Conservation (phyloP, 345 rosid species). For the Salix caprea region DNA sequence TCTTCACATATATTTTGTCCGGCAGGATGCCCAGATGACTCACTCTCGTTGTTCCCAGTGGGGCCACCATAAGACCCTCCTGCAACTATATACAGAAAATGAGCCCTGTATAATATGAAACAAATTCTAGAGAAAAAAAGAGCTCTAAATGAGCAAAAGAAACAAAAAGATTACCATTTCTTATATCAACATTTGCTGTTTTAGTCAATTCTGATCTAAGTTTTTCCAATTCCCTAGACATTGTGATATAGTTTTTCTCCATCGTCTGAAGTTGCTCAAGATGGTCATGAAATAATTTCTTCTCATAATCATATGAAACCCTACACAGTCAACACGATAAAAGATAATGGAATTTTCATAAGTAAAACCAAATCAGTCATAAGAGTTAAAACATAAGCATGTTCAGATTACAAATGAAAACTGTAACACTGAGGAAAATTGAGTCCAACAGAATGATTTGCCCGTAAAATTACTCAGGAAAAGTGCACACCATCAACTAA, state of each 20-base stretch:
- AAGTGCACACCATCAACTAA: too few species aligned
- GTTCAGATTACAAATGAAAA: too few species aligned
- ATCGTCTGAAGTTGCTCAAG: constrained; percentile 86
- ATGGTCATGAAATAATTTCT: constrained; percentile 83
- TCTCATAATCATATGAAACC: constrained; percentile 78
- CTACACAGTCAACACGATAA: constrained; percentile 38
- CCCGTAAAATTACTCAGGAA: too few species aligned
- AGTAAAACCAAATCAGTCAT: not conserved
- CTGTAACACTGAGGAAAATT: too few species aligned
- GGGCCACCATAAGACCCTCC: constrained; percentile 57
- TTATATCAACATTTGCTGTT: constrained; percentile 49
- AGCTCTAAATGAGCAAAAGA: constrained; percentile 1
- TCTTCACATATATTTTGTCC: constrained; percentile 53
- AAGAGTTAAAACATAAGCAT: not conserved
- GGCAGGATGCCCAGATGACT: constrained; percentile 44
- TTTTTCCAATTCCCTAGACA: constrained; percentile 92
- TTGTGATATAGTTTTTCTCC: constrained; percentile 78
- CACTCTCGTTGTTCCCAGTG: constrained; percentile 45
- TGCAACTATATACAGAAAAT: constrained; percentile 29
- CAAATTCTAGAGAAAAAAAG: not conserved
- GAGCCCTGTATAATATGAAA: constrained; percentile 1
- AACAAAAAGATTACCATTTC: constrained; percentile 43
- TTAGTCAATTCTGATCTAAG: constrained; percentile 74
- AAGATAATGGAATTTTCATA: not conserved
- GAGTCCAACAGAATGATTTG: too few species aligned